A percentile compares a stretch with the other conserved stretches of the same genome.
These are phyloP conservation scores for Mortierella sp. DNA, from an alignment of 371 early-diverging fungal species.

Conservation along the genomic window DNA sequence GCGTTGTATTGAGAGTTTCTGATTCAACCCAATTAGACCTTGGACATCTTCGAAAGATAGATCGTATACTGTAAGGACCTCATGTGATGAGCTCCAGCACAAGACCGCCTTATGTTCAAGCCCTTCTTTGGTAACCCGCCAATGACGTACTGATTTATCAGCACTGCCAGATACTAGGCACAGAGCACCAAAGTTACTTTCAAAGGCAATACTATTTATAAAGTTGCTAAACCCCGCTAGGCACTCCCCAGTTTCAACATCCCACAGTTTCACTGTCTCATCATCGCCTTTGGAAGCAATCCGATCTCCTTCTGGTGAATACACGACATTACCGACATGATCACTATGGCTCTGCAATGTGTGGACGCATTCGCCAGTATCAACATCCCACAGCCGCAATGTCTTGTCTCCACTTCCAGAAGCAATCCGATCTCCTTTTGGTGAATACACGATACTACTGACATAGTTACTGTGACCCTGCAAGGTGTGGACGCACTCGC, in stretches of 20 bases:
- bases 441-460: neutral
- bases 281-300: neutral
- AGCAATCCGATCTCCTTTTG: neutral
- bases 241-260: neutral
- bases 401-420: neutral
- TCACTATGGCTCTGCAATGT: neutral
- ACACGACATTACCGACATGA: neutral
- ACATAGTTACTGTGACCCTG: too few relatives aligned
- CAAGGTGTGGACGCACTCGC: too few relatives aligned
- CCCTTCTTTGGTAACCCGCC: neutral
- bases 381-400: neutral
- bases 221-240: neutral
- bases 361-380: neutral
- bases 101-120: neutral
- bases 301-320: neutral
- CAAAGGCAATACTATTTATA: neutral
- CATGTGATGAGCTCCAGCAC: neutral
- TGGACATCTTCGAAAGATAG: neutral
- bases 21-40: neutral
- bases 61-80: neutral
- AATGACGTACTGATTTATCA: neutral
- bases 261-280: neutral
- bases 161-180: neutral
- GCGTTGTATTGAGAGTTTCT: neutral
- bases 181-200: neutral